Conservation (phyloP, 495 filamentous ascomycete species). For the Talaromyces stipitatus region DNA sequence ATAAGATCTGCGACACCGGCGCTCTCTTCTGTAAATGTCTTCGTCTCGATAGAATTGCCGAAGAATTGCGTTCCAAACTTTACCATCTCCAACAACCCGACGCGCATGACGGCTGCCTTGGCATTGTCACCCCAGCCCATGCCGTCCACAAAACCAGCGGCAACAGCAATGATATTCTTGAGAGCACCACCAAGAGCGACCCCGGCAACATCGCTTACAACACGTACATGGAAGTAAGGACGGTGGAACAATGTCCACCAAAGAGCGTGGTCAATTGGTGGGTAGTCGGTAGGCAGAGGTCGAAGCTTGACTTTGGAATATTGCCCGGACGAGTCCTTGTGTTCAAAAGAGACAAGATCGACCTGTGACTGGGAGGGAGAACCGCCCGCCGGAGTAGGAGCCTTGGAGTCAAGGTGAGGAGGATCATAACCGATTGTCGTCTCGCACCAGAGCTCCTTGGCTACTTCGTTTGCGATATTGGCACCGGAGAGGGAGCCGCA, state of each 20-base stretch:
- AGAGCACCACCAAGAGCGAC: slow-evolving; percentile 92
- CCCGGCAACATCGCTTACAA: slow-evolving; percentile 88
- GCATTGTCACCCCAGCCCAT: slow-evolving; percentile 97
- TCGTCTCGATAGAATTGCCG: slow-evolving; percentile 62
- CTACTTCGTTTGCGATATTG: slow-evolving; percentile 95
- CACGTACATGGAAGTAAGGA: slow-evolving; percentile 93
- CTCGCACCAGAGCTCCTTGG: slow-evolving; percentile 90
- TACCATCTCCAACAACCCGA: slow-evolving; percentile 90
- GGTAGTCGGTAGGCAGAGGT: slow-evolving; percentile 70
- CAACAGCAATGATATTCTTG: slow-evolving; percentile 95
- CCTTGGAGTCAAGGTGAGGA: slow-evolving; percentile 70
- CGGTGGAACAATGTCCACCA: slow-evolving; percentile 86
- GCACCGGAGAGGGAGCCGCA: slow-evolving; percentile 93
- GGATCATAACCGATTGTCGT: slow-evolving; percentile 96
- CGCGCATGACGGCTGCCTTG: slow-evolving; percentile 93
- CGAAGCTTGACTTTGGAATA: slow-evolving; percentile 57
- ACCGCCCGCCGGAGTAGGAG: slow-evolving; percentile 51
- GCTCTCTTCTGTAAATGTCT: slow-evolving; percentile 92
- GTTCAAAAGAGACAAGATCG: slow-evolving; percentile 53
- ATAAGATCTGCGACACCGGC: slow-evolving; percentile 95
- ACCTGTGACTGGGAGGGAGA: slow-evolving; percentile 48
- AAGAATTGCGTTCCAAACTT: slow-evolving; percentile 93
- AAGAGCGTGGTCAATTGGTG: slow-evolving; percentile 69
- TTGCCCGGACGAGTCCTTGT: slow-evolving; percentile 57
- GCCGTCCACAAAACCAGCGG: slow-evolving; percentile 91